A percentile compares a stretch with the other conserved stretches of the same genome.
phyloP scores from a whole-genome alignment of 2,329 filamentous ascomycete genomes.

The Alternaria ethzedia region DNA sequence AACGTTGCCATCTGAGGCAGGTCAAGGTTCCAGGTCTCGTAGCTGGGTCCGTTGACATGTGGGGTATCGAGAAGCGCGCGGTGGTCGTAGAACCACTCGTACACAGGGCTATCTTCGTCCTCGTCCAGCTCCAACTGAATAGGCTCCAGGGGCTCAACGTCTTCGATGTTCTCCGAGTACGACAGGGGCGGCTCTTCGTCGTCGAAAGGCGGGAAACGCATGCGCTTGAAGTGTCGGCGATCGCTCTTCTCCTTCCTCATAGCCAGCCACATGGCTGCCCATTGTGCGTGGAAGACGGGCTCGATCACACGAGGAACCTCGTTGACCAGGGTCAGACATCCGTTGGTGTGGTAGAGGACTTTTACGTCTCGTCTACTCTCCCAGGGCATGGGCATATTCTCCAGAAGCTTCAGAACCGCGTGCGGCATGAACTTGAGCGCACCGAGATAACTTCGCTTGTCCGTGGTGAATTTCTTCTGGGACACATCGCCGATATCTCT shows the following conservation, averaged over 20 bases:
- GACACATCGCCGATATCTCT: conserved; percentile 98
- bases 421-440: conserved; percentile 99
- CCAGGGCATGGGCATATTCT: conserved; percentile 99
- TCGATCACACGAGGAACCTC: conserved; percentile 97
- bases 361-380: conserved; percentile 96
- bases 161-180: conserved; percentile 98
- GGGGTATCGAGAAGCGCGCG: conserved; percentile 86
- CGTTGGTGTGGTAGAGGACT: conserved; percentile 97
- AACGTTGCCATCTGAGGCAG: conserved; percentile 95
- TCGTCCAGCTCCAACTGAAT: conserved; percentile 99
- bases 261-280: conserved; percentile 99
- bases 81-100: conserved; percentile 98
- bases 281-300: conserved; percentile 96
- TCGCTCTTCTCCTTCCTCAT: conserved; percentile 99
- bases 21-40: conserved; percentile 92
- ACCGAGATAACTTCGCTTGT: conserved; percentile 97
- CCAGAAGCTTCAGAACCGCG: conserved; percentile 92
- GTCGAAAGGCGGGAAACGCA: conserved; percentile 98
- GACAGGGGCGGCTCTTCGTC: conserved; percentile 97
- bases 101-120: conserved; percentile 86
- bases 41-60: conserved; percentile 95
- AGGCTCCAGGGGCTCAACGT: conserved; percentile 94
- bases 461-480: conserved; percentile 98
- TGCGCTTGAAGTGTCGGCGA: conserved; percentile 93
- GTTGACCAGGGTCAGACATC: conserved; percentile 94